Base-by-base conservation (phyloP, 306 rosid species). In the Geum urbanum region DNA sequence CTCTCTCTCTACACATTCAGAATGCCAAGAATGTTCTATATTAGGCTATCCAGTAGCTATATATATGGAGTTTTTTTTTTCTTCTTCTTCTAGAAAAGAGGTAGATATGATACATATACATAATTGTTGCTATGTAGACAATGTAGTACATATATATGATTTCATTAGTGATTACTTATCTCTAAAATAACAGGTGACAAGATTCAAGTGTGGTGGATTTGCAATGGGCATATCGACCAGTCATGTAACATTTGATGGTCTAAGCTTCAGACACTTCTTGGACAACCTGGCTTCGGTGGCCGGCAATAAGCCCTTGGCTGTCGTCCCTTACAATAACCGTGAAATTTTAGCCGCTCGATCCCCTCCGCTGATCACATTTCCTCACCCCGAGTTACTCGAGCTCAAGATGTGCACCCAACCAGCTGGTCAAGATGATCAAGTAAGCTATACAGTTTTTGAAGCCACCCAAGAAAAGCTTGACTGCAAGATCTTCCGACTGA, bases 191-290 rank as follows among this genome's bases (percentile, higher is more conserved):
- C 83, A 83, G 96, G 19, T 91, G 7, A 86, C 97, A 58, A 77
- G 86, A 12, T 88, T 88, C 67, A 81, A 86, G 44, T 86, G 96
- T 53, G 96, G 96, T 10, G 92, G 96, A 10, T 91, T 88, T 9
- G 79, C 81, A 44, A 79, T 88, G 51, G 97, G 92, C 2, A 2
- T 91, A 52, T 77, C 91, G 18, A 84, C 74, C 2, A 85, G 80
- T 63, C 97, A 91, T 14, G 55, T 76, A 37, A 70, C 84, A 53
- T 70, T 88, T 0, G 97, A 91, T 46, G 96, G 97, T 0, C 19
- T 82, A 20, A 78, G 96, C 88, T 77, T 91, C 84, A 80, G 58
- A 73, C 63, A 20, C 41, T 91, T 91, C 82, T 74, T 86, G 67
- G 84, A 84, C 37, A 91, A 86, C 70, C 83, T 91, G 4, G 97